Evolutionary conservation across 2,329 filamentous ascomycete genomes (phyloP), one percentile per base, ranked within the genome.

Genomic region (Pseudogymnoascus sp.): DNA sequence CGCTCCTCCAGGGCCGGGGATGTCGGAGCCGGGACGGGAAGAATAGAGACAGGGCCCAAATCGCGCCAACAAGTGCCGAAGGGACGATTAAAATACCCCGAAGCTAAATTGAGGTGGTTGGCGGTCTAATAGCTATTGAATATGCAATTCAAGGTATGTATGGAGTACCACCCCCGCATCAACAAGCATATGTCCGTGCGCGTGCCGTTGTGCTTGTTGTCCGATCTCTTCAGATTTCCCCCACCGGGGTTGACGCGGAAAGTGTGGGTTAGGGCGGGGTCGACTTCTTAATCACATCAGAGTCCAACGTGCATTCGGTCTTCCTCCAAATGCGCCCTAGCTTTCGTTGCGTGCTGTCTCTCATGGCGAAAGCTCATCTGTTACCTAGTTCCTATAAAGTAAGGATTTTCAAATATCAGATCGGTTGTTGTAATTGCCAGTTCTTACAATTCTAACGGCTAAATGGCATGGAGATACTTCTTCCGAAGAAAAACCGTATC

Each of bases 121-220:
- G 42, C 19, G 6, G 42, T 44, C 19, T 23, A 26, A 50, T 50
- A 50, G 44, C 11, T 15, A 17, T 17, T 29, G 3, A 50, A 17
- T 50, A 7, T 9, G 26, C 9, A 53, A 53, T 17, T 2, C 17
- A 50, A 29, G n/a, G 23, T 29, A 50, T 29, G 31, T 33, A 26
- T 56, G 33, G 10, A 33, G 26, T 56, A 50, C 13, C n/a, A 7
- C 15, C 50, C 50, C 50, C 50, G 19, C 50, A 56, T 29, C 29
- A 56, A 53, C 46, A 53, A 56, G 17, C 50, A 56, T 56, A 33
- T 56, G 50, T 19, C 50, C 50, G 29, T 56, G 50, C 50, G 29
- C n/a, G 21, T 9, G 29, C 50, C 50, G 26, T 56, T 53, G 26
- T 11, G 6, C 15, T 53, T 7, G 23, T 50, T 53, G 46, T 13